Evolutionary conservation across 257 asterid species (phyloP).

Genomic region (Penstemon newberryi): DNA sequence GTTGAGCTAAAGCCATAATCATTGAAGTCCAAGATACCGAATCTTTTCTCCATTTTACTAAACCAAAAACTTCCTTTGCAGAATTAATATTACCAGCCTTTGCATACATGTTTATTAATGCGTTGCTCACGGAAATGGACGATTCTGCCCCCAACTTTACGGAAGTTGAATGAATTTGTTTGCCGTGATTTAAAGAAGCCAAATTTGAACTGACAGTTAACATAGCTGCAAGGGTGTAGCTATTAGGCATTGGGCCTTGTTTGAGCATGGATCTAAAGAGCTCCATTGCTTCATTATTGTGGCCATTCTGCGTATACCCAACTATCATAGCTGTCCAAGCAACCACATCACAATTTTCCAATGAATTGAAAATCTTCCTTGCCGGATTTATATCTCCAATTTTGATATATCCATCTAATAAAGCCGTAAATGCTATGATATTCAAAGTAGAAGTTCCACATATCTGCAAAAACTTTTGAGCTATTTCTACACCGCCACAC

Average conservation of each 20-base stretch:
- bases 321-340: conserved; percentile 94
- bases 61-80: conserved; percentile 51
- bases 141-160: conserved; percentile 52
- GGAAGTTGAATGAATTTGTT: conserved; percentile 71
- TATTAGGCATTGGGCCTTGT: conserved; percentile 67
- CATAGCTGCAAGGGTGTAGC: conserved; percentile 76
- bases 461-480: conserved; percentile 42
- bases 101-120: conserved; percentile 79
- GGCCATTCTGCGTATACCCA: conserved; percentile 71
- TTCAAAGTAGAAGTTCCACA: conserved; percentile 43
- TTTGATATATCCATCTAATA: conserved; percentile 79
- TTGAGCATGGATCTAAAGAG: conserved; percentile 61
- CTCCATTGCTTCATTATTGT: conserved; percentile 55
- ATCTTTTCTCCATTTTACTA: conserved; percentile 46
- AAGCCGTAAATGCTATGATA: conserved; percentile 73
- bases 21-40: conserved; percentile 84
- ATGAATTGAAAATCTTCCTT: conserved; percentile 64
- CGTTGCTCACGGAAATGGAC: conserved; percentile 72
- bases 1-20: conserved; percentile 85
- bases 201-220: conserved; percentile 63
- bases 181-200: conserved; percentile 79
- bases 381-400: conserved; percentile 80
- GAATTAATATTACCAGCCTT: conserved; percentile 66
- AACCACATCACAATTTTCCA: conserved; percentile 73
- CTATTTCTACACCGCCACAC: conserved; percentile 63